These are phyloP conservation scores for Artemisia annua DNA, from an alignment of 129 eudicot genomes.

Conservation along the genomic window DNA sequence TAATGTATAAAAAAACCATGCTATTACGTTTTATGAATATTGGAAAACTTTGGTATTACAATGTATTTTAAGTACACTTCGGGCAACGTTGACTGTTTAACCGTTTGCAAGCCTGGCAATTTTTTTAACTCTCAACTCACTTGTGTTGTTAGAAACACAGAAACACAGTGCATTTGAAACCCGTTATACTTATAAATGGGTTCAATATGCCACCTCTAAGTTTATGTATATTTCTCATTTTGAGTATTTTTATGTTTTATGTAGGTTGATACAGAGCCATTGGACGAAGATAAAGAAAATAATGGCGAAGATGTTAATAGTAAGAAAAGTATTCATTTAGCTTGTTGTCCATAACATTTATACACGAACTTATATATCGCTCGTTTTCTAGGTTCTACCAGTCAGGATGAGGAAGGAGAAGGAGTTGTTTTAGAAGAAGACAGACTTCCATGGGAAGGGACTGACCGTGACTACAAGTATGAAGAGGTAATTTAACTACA, in stretches of 20 bases:
- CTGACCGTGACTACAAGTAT: slow-evolving; percentile 54
- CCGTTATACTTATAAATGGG: too few relatives aligned
- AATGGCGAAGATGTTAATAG: slow-evolving; percentile 58
- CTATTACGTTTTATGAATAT: too few relatives aligned
- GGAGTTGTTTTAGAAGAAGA: slow-evolving; percentile 38
- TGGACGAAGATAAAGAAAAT: slow-evolving; percentile 61
- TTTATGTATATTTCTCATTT: not conserved
- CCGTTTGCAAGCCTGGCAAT: too few relatives aligned
- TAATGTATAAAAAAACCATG: too few relatives aligned
- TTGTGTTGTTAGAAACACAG: too few relatives aligned
- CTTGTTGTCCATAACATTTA: not conserved
- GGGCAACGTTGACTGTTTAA: too few relatives aligned
- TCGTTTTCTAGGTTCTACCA: slow-evolving; percentile 34
- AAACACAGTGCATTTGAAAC: too few relatives aligned
- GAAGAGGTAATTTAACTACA: slow-evolving; percentile 41
- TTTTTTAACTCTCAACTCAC: too few relatives aligned
- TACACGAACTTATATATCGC: not conserved
- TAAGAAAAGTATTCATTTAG: slow-evolving; percentile 18
- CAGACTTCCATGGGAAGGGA: slow-evolving; percentile 64
- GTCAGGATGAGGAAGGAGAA: slow-evolving; percentile 55
- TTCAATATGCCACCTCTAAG: too few relatives aligned
- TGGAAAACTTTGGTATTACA: too few relatives aligned
- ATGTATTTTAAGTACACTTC: too few relatives aligned
- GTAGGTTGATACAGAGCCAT: slow-evolving; percentile 57
- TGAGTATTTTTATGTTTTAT: slow-evolving; percentile 6